Evolutionary conservation across 2,329 filamentous ascomycete genomes (phyloP).

Genomic region (Penicillium sp.): DNA sequence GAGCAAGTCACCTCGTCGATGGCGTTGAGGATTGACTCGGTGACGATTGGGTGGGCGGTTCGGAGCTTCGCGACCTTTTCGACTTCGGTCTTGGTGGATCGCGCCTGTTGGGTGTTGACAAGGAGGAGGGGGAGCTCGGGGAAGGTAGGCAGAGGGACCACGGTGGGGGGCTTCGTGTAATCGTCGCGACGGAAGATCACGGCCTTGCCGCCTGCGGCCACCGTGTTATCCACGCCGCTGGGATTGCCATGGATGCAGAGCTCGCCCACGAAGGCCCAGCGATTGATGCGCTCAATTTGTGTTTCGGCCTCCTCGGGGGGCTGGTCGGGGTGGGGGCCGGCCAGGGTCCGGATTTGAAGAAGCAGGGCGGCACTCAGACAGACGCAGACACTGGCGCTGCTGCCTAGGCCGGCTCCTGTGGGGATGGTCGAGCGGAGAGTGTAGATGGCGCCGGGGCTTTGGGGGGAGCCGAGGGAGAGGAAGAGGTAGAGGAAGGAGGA

Average conservation of each 20-base stretch:
- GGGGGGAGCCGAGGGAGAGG: conserved; percentile 77
- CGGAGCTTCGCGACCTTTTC: conserved; percentile 78
- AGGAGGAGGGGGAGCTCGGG: conserved; percentile 88
- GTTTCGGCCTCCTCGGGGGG: conserved; percentile 81
- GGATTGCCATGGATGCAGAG: conserved; percentile 98
- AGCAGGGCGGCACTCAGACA: conserved; percentile 83
- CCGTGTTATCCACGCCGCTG: conserved; percentile 95
- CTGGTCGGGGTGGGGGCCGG: conserved; percentile 90
- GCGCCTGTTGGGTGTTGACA: conserved; percentile 84
- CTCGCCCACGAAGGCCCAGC: conserved; percentile 96
- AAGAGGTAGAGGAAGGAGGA: conserved; percentile 91
- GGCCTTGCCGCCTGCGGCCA: conserved; percentile 89
- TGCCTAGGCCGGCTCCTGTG: conserved; percentile 86
- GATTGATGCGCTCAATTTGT: conserved; percentile 93
- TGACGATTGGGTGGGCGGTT: conserved; percentile 71
- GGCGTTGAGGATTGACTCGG: conserved; percentile 77
- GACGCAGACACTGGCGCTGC: conserved; percentile 90
- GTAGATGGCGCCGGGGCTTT: conserved; percentile 81
- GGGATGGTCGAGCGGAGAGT: conserved; percentile 92
- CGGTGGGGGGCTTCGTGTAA: conserved; percentile 73
- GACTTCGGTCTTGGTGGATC: conserved; percentile 83
- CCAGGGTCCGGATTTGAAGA: conserved; percentile 82
- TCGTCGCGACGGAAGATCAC: conserved; percentile 85
- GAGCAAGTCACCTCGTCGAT: conserved; percentile 69
- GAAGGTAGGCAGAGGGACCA: conserved; percentile 79